Evolutionary conservation across 305 asterid species (phyloP), one percentile per base, ranked within the genome.

Genomic region (Withania somnifera): DNA sequence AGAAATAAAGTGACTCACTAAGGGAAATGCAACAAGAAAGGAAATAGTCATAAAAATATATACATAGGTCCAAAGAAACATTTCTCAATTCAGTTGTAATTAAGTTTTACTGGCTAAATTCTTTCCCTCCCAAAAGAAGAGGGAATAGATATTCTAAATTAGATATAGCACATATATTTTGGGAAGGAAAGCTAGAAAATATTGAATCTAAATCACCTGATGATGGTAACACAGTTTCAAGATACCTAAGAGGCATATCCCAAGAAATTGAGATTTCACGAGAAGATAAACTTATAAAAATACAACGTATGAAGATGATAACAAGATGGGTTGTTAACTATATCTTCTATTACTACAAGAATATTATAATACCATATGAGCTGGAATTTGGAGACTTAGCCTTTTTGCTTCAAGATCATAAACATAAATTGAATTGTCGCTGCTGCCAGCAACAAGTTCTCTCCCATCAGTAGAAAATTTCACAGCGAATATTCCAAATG

Each of bases 401-500:
- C 86, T 90, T 84, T 86, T 92, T 77, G 92, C 88, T 87, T 92
- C 92, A 38, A 96, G 97, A 88, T 94, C 98, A 79, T 96, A 96
- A 77, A 94, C 95, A 85, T 92, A 93, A 73, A 96, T 96, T 20
- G 97, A 86, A 26, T 86, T 87, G 19, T 94, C 92, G 40, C 89
- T 94, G 82, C 97, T 88, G 47, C 90, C 99, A 86, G 98, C 98
- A 9, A 96, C 97, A 82, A 96, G 83, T 86, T 96, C 98, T 73
- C 93, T 89, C 50, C 98, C 99, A 85, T 94, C 99, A 56, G 88
- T 93, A 19, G 98, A 94, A 82, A 96, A 96, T 78, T 94, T 96
- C 58, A 96, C 94, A 11, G 99, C 94, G 90, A 96, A 96, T 28
- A 96, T 94, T 76, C 99, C 98, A 79, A 96, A 96, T 64, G 97